A percentile compares a stretch with the other conserved stretches of the same genome.
phyloP scores from a whole-genome alignment of 2,329 filamentous ascomycete genomes.

The Xylogone sp. region DNA sequence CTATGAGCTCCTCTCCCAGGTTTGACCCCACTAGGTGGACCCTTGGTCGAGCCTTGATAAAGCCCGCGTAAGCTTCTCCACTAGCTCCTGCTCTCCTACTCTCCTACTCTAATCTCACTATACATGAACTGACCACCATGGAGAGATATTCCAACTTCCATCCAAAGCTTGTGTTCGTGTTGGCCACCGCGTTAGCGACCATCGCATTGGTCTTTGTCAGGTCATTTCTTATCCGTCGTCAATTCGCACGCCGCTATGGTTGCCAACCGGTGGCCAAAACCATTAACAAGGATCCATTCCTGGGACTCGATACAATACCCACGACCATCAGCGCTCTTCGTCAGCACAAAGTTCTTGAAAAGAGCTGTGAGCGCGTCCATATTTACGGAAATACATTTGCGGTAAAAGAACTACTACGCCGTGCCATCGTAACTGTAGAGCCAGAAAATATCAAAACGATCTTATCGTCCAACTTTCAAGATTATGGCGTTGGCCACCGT shows the following conservation, averaged over 20 bases:
- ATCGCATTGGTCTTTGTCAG: background rate
- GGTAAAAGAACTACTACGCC: background rate
- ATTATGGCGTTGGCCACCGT: constrained; percentile 2
- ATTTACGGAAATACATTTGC: background rate
- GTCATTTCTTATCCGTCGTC: background rate
- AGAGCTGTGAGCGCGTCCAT: background rate
- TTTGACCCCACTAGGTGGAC: too few species aligned
- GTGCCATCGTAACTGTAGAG: background rate
- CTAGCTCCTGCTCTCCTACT: too few species aligned
- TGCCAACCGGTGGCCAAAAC: background rate
- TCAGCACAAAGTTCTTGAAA: background rate
- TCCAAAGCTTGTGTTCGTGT: background rate
- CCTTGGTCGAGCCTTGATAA: too few species aligned
- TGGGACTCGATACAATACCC: background rate
- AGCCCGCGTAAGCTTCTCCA: too few species aligned
- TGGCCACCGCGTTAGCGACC: background rate
- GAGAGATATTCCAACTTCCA: background rate
- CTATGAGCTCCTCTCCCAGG: too few species aligned
- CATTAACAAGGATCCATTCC: constrained; percentile 1
- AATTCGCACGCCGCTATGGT: background rate
- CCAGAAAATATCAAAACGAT: constrained; percentile 8
- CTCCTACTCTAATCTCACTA: too few species aligned
- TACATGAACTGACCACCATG: too few species aligned
- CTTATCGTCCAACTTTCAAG: constrained; percentile 5
- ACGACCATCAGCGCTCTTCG: background rate